Conservation (phyloP, 495 filamentous ascomycete genomes). For the Hypoxylon fragiforme region DNA sequence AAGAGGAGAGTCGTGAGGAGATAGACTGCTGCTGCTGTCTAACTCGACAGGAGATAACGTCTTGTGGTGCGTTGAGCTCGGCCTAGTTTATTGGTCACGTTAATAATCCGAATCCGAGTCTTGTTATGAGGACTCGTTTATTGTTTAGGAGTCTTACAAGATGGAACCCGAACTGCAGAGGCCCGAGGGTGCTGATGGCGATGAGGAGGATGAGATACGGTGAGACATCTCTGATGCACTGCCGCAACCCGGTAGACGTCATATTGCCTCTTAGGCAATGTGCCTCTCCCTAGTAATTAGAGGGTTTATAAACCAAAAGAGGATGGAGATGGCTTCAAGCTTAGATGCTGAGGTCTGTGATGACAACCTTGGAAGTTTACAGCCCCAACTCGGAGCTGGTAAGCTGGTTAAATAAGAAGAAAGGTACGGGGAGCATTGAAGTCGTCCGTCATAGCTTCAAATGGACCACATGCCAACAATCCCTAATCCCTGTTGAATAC, state of each 20-base stretch:
- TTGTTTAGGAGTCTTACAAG: conserved; percentile 75
- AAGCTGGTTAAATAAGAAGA: no score
- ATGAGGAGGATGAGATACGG: conserved; percentile 68
- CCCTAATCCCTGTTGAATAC: no score
- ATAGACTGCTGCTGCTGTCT: conserved; percentile 60
- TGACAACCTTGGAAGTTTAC: neutral
- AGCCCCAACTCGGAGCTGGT: no score
- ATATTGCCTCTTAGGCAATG: conserved; percentile 21
- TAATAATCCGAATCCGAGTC: no score
- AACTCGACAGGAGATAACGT: conserved; percentile 79
- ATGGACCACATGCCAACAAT: no score
- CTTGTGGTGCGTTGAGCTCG: conserved; percentile 91
- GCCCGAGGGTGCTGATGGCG: conserved; percentile 69
- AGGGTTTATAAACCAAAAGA: no score
- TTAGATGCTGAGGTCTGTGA: no score
- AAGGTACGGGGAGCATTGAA: no score
- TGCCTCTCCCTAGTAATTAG: neutral
- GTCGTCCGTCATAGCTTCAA: no score
- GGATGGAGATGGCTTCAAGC: no score
- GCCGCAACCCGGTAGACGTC: conserved; percentile 38
- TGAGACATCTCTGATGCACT: conserved; percentile 52
- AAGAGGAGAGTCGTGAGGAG: conserved; percentile 34
- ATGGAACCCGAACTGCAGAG: conserved; percentile 93
- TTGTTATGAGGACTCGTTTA: no score
- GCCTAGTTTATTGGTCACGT: conserved; percentile 68